These are phyloP conservation scores for Fusarium phyllophilum DNA, from an alignment of 2,329 filamentous ascomycete species.

Conservation along the genomic window DNA sequence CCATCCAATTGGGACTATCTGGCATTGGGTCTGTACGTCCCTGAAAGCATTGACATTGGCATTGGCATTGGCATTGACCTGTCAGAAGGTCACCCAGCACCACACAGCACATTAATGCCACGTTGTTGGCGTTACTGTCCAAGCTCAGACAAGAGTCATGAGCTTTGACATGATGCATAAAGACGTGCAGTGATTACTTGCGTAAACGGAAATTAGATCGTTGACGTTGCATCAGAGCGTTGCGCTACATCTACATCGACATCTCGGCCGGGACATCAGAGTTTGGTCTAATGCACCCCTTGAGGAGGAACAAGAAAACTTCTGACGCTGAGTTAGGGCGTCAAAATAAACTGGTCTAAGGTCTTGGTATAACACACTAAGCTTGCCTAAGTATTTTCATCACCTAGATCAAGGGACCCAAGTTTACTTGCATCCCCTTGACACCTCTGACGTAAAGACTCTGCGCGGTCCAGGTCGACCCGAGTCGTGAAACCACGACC, in stretches of 20 bases:
- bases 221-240: constrained; percentile 9
- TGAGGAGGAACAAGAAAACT: neutral
- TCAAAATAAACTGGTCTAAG: neutral
- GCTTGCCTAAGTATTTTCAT: neutral
- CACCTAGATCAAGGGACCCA: neutral
- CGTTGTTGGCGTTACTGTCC: constrained; percentile 24
- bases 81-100: neutral
- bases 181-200: constrained; percentile 10
- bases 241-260: constrained; percentile 14
- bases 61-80: neutral
- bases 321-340: neutral
- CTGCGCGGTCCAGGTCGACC: constrained; percentile 16
- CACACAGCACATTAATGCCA: constrained; percentile 22
- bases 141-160: constrained; percentile 18
- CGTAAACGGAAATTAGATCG: constrained; percentile 17
- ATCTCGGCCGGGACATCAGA: constrained; percentile 32
- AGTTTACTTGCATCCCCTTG: neutral
- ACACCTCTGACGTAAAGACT: constrained; percentile 28
- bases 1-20: neutral
- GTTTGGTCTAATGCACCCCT: constrained; percentile 31
- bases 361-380: neutral
- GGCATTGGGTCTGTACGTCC: neutral
- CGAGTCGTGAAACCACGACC: constrained; percentile 15
- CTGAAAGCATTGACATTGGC: neutral
- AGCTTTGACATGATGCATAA: constrained; percentile 10